These are phyloP conservation scores for Hapsidospora chrysogenum DNA, from an alignment of 495 filamentous ascomycete species.

Conservation along the genomic window DNA sequence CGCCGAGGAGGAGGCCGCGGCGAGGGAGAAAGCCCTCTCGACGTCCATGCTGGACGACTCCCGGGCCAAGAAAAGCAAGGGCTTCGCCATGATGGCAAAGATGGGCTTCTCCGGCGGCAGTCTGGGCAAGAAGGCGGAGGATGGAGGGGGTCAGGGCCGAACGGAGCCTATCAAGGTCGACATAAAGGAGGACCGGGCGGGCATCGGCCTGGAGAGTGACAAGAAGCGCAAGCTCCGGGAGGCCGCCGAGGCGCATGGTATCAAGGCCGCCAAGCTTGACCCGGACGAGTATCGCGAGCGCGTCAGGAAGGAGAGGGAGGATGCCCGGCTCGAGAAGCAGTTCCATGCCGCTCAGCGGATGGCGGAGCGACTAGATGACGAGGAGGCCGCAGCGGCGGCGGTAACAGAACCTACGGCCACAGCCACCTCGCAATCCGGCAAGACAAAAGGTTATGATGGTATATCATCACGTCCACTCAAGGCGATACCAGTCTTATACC, in stretches of 20 bases:
- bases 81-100: constrained; percentile 90
- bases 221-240: constrained; percentile 68
- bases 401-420: constrained; percentile 7
- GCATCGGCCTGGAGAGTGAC: constrained; percentile 71
- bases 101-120: constrained; percentile 72
- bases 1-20: constrained; percentile 46
- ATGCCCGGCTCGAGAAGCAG: constrained; percentile 46
- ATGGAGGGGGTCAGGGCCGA: constrained; percentile 4
- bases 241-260: constrained; percentile 34
- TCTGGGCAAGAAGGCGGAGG: constrained; percentile 39
- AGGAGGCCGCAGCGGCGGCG: constrained; percentile 9
- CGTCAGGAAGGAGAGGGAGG: constrained; percentile 53
- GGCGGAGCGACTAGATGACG: constrained; percentile 53
- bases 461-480: constrained; percentile 27
- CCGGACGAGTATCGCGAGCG: constrained; percentile 66
- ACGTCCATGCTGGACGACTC: constrained; percentile 42
- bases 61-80: constrained; percentile 44
- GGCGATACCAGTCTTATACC: constrained; percentile 63
- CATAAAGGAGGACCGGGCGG: constrained; percentile 67
- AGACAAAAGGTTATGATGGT: too few relatives aligned
- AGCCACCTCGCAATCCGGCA: constrained; percentile 24
- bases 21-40: constrained; percentile 58
- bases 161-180: constrained; percentile 51
- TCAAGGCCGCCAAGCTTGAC: constrained; percentile 46
- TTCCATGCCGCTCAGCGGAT: constrained; percentile 67